These are phyloP conservation scores for Panaeolus papilionaceus DNA, from an alignment of 768 basidiomycete genomes.

Conservation along the genomic window DNA sequence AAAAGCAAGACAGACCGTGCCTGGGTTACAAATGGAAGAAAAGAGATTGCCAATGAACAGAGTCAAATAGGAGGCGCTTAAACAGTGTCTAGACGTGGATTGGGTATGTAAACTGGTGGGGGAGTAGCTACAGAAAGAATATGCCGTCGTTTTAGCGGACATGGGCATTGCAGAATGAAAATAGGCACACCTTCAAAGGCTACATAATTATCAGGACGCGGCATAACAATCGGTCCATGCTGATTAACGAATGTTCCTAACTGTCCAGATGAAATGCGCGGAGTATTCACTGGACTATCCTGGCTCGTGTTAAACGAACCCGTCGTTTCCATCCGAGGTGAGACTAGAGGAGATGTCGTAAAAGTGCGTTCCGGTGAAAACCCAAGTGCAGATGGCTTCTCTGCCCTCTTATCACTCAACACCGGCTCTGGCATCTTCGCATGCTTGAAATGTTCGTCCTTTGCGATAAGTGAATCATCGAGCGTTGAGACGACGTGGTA, in stretches of 20 bases:
- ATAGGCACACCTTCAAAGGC: neutral
- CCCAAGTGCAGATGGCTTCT: conserved; percentile 14
- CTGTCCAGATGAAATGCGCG: neutral
- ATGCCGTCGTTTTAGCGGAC: neutral
- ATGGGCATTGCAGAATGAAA: conserved; percentile 11
- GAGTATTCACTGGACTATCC: neutral
- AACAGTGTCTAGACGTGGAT: neutral
- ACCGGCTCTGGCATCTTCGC: conserved; percentile 22
- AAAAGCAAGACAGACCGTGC: neutral
- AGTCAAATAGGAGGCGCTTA: neutral
- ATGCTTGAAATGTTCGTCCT: conserved; percentile 28
- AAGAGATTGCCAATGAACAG: neutral
- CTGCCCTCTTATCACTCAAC: conserved; percentile 18
- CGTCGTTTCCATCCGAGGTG: neutral
- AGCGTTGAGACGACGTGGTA: conserved; percentile 31
- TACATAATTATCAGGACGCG: neutral
- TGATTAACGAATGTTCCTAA: neutral
- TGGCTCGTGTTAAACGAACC: neutral
- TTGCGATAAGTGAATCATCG: conserved; percentile 32
- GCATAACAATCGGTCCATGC: neutral
- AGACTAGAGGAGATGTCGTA: neutral
- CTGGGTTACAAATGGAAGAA: neutral
- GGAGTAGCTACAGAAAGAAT: conserved; percentile 18
- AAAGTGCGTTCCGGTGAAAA: conserved; percentile 1
- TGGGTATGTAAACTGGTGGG: conserved; percentile 19